Evolutionary conservation across 2,329 filamentous ascomycete species (phyloP).

Genomic region (Penicillium polonicum): DNA sequence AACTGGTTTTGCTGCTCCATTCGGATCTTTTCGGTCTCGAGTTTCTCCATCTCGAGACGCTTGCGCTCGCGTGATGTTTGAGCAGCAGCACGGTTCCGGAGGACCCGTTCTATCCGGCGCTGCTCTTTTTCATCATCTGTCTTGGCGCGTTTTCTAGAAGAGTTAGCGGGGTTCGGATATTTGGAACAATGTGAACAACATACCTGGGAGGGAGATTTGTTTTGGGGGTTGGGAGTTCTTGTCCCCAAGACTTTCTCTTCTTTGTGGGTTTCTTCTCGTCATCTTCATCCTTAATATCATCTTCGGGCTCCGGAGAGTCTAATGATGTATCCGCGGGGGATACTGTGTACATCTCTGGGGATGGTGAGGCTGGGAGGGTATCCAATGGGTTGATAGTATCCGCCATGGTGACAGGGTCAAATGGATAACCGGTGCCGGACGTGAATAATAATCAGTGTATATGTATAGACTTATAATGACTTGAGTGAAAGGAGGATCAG

Average conservation of each 20-base stretch:
- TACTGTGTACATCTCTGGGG: constrained; percentile 39
- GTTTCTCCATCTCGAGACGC: constrained; percentile 80
- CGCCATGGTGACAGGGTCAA: constrained; percentile 29
- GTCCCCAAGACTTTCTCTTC: constrained; percentile 98
- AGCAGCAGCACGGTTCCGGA: constrained; percentile 90
- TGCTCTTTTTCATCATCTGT: constrained; percentile 99
- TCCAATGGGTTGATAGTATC: constrained; percentile 34
- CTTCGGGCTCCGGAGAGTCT: constrained; percentile 27
- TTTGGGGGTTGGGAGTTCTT: constrained; percentile 93
- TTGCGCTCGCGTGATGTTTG: constrained; percentile 96
- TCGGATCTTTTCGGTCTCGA: constrained; percentile 63
- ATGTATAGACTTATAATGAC: constrained; percentile 9
- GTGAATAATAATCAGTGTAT: constrained; percentile 6
- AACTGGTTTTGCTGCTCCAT: constrained; percentile 71
- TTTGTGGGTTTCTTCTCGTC: constrained; percentile 73
- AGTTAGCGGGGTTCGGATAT: constrained; percentile 11
- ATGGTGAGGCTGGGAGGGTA: constrained; percentile 33
- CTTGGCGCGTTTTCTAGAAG: constrained; percentile 84
- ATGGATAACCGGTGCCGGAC: constrained; percentile 21
- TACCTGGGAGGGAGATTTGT: constrained; percentile 91
- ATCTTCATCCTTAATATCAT: constrained; percentile 19
- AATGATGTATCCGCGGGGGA: constrained; percentile 44
- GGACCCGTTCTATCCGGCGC: constrained; percentile 91
- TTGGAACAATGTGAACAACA: constrained; percentile 20
- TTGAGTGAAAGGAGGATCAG: constrained; percentile 3